Evolutionary conservation across 495 filamentous ascomycete genomes (phyloP).

Genomic region (Immersiella caudata): DNA sequence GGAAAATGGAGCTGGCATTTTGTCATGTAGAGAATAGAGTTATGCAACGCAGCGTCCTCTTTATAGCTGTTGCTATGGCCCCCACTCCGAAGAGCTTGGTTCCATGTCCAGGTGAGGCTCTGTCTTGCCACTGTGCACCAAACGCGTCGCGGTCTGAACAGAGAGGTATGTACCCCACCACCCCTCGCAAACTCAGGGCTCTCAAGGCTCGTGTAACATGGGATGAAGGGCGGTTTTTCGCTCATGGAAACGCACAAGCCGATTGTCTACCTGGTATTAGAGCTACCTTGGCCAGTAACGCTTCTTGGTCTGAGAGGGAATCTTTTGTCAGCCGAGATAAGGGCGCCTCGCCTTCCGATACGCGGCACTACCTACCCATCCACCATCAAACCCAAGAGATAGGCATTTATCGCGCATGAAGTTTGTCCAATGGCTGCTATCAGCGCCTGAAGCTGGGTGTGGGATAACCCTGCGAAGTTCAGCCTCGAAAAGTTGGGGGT

Average conservation of each 20-base stretch:
- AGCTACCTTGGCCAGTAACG: background rate
- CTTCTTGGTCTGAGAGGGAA: background rate
- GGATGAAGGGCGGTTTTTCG: too few relatives aligned
- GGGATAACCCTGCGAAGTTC: background rate
- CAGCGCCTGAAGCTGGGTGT: background rate
- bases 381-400: slow-evolving; percentile 7
- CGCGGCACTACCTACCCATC: background rate
- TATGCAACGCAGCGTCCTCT: background rate
- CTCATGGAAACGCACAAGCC: too few relatives aligned
- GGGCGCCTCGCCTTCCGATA: background rate
- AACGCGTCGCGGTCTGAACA: background rate
- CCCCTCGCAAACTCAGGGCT: too few relatives aligned
- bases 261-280: background rate
- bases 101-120: background rate
- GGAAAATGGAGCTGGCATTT: background rate
- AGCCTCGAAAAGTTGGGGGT: slow-evolving; percentile 2
- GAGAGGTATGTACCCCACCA: background rate
- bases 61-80: background rate
- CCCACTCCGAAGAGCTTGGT: background rate
- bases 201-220: too few relatives aligned
- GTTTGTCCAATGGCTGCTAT: background rate
- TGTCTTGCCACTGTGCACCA: background rate
- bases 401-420: slow-evolving; percentile 14
- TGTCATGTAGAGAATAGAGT: background rate
- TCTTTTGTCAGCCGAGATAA: slow-evolving; percentile 1